phyloP scores from a whole-genome alignment of 768 basidiomycete species.

The Holtermannia corniformis region DNA sequence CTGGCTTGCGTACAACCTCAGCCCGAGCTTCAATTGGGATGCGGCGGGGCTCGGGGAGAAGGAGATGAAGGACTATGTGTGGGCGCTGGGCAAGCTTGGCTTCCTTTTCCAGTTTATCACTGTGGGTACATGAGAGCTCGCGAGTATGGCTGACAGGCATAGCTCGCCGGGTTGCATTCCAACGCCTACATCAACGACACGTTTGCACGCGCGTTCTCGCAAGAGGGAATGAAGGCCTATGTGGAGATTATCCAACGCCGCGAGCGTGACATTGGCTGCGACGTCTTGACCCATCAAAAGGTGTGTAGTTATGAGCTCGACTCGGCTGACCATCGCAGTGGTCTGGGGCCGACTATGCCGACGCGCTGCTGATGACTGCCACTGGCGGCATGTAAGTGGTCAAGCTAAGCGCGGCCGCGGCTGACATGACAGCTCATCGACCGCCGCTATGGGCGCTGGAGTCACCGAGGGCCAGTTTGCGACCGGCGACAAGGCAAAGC shows the following conservation, averaged over 20 bases:
- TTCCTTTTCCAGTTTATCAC: constrained; percentile 99
- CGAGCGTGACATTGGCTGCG: constrained; percentile 86
- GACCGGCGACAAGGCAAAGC: constrained; percentile 13
- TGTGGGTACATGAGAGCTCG: constrained; percentile 46
- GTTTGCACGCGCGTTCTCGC: constrained; percentile 78
- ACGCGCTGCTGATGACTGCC: constrained; percentile 84
- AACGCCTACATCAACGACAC: constrained; percentile 93
- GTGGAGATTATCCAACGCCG: constrained; percentile 86
- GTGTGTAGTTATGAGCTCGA: constrained; percentile 44
- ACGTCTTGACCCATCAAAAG: constrained; percentile 96
- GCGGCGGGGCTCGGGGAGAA: constrained; percentile 76
- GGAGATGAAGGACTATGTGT: constrained; percentile 60
- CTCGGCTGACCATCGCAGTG: constrained; percentile 49
- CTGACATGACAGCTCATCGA: constrained; percentile 54
- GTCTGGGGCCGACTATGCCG: constrained; percentile 90
- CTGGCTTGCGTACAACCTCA: constrained; percentile 94
- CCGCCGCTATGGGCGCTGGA: constrained; percentile 97
- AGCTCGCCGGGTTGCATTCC: constrained; percentile 95
- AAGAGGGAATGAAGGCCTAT: constrained; percentile 98
- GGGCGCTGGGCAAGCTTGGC: constrained; percentile 71
- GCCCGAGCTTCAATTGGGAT: constrained; percentile 59
- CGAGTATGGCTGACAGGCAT: constrained; percentile 1
- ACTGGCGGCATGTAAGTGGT: constrained; percentile 70
- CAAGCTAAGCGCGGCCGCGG: neutral
- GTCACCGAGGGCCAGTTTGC: constrained; percentile 84